Conservation (phyloP, 148 eudicot species). For the Polygonum aviculare region DNA sequence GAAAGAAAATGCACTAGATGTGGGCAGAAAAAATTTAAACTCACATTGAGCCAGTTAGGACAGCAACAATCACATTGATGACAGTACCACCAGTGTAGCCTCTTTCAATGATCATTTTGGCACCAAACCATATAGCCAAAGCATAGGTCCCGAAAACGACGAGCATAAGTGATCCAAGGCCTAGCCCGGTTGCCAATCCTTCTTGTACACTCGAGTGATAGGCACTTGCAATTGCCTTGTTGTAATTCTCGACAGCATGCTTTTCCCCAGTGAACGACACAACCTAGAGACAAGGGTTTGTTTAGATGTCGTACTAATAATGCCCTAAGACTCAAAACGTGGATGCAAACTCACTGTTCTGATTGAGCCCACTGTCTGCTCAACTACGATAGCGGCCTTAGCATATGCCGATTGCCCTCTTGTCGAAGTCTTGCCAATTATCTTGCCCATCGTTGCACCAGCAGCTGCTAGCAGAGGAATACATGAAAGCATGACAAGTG, state of each 20-base stretch:
- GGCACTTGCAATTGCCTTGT: conserved; percentile 31
- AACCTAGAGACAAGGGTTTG: conserved; percentile 29
- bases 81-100: conserved; percentile 50
- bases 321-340: no score
- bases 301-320: background rate
- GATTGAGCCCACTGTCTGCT: conserved; percentile 57
- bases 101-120: conserved; percentile 44
- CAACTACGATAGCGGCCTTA: conserved; percentile 53
- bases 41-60: conserved; percentile 58
- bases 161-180: conserved; percentile 34
- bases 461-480: conserved; percentile 39
- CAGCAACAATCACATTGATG: conserved; percentile 42
- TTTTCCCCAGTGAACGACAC: conserved; percentile 75
- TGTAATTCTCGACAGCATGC: conserved; percentile 39
- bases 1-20: background rate
- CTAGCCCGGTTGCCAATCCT: conserved; percentile 47
- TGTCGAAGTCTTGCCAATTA: conserved; percentile 34
- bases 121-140: conserved; percentile 62
- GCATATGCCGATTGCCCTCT: conserved; percentile 47
- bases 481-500: conserved; percentile 40
- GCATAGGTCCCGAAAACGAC: conserved; percentile 31
- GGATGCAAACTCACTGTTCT: conserved; percentile 35
- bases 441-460: conserved; percentile 29
- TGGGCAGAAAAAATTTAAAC: conserved; percentile 3
- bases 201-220: conserved; percentile 36